Evolutionary conservation across 495 filamentous ascomycete genomes (phyloP), one percentile per base, ranked within the genome.

Genomic region (Cercophora sp.): DNA sequence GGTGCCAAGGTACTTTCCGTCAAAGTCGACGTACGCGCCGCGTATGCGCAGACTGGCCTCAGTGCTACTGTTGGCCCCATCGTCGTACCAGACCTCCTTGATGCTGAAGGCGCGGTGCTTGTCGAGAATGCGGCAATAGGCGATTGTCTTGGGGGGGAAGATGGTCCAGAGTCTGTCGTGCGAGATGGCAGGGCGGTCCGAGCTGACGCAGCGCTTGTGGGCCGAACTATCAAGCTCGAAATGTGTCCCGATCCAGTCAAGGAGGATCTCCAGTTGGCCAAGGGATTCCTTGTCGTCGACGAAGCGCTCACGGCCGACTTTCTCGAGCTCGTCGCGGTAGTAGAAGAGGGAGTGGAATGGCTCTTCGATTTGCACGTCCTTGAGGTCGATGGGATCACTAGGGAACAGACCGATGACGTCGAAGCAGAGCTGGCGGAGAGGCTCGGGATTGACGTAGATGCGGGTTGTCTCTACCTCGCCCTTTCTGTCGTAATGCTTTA

Each of bases 161-260:
- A n/a, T n/a, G n/a, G 63, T 66, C 70, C 70, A 73, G 10, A 70
- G 52, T 4, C 58, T 37, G 16, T 70, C 63, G 52, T 62, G 71
- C 4, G 60, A 15, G 42, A 73, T 71, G 29, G 57, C 60, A 22
- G 60, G 61, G 32, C 56, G 48, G 8, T 56, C 50, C 9, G 56
- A 51, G 19, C 52, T 29, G 2, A 62, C 22, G 50, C 63, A 70
- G 24, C 46, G 54, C 5, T 66, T 54, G 52, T 64, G 55, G 22
- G 66, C 61, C n/a, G 62, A 54, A 29, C 68, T 68, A 2, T 70
- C 64, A 8, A 44, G 25, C 44, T 60, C 63, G 27, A 71, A 71
- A 22, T 68, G 60, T 9, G 48, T 47, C 23, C 61, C 54, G 56
- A 71, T 69, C 68, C 68, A 71, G 16, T 26, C 43, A 1, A 67